Evolutionary conservation across 169 alveolate genomes (phyloP).

Genomic region (Cryptosporidium muris): DNA sequence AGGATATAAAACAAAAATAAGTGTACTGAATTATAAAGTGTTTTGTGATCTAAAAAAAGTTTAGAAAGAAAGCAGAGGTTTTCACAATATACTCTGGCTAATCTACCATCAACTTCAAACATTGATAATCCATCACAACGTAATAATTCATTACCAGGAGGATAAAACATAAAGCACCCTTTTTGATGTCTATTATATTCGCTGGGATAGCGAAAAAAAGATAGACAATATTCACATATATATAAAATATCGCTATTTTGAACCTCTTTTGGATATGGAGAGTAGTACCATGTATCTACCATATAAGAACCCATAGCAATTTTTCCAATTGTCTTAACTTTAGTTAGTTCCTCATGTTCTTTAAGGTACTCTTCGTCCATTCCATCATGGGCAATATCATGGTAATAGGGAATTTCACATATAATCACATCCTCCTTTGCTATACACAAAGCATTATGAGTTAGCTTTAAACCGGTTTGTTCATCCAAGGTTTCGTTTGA

Average conservation of each 20-base stretch:
- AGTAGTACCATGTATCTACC: constrained; percentile 97
- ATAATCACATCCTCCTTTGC: constrained; percentile 43
- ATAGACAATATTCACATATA: constrained; percentile 95
- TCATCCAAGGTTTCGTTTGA: constrained; percentile 2
- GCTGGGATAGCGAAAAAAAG: constrained; percentile 79
- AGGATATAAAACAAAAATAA: constrained; percentile 93
- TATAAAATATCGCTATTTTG: constrained; percentile 91
- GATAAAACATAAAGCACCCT: constrained; percentile 90
- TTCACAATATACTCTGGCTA: constrained; percentile 93
- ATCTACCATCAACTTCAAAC: constrained; percentile 96
- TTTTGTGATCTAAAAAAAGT: constrained; percentile 97
- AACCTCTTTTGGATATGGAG: constrained; percentile 96
- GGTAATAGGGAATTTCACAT: constrained; percentile 62
- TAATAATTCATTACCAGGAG: constrained; percentile 98
- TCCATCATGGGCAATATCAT: constrained; percentile 81
- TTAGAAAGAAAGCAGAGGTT: constrained; percentile 94
- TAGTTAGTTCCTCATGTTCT: constrained; percentile 95
- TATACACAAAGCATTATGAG: constrained; percentile 33
- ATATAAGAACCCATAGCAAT: constrained; percentile 91
- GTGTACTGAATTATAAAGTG: constrained; percentile 84
- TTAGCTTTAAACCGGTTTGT: constrained; percentile 8
- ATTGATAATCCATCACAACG: constrained; percentile 91
- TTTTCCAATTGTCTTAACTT: constrained; percentile 89
- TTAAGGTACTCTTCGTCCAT: constrained; percentile 90
- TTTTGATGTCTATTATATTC: constrained; percentile 89